Conservation (phyloP, 1,284 basidiomycete genomes). For the Cutaneotrichosporon cyanovorans region DNA sequence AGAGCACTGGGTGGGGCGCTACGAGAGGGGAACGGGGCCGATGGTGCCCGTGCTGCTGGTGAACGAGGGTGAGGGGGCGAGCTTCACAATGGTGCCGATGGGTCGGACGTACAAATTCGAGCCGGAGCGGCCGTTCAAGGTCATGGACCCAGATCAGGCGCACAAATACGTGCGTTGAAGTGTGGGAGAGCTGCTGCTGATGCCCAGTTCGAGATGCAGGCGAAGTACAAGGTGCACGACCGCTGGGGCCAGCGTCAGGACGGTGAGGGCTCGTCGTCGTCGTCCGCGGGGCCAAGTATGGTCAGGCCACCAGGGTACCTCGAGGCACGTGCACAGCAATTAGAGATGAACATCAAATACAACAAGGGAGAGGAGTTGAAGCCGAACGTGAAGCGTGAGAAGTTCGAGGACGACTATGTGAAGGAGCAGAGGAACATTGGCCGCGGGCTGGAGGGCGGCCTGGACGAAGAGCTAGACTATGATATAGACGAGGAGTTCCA, state of each 20-base stretch:
- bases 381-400: not conserved
- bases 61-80: slow-evolving; percentile 29
- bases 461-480: slow-evolving; percentile 41
- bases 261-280: not conserved
- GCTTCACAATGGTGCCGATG: slow-evolving; percentile 36
- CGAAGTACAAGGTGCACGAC: slow-evolving; percentile 36
- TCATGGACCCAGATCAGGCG: slow-evolving; percentile 38
- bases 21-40: slow-evolving; percentile 27
- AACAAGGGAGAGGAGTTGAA: slow-evolving; percentile 15
- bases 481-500: slow-evolving; percentile 41
- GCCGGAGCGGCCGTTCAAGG: slow-evolving; percentile 38
- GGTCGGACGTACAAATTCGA: slow-evolving; percentile 39
- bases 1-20: slow-evolving; percentile 40
- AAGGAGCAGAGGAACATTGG: slow-evolving; percentile 31
- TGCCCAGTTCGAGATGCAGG: slow-evolving; percentile 34
- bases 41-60: slow-evolving; percentile 33
- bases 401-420: slow-evolving; percentile 26
- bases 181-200: not conserved
- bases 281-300: slow-evolving; percentile 9
- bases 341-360: slow-evolving; percentile 24
- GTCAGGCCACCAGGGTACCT: slow-evolving; percentile 8
- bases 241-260: slow-evolving; percentile 35
- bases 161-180: slow-evolving; percentile 30
- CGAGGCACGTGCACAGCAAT: slow-evolving; percentile 22
- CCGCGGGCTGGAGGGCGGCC: slow-evolving; percentile 36